phyloP scores from a whole-genome alignment of 148 eudicot genomes.

The Amaranthus hypochondriacus region DNA sequence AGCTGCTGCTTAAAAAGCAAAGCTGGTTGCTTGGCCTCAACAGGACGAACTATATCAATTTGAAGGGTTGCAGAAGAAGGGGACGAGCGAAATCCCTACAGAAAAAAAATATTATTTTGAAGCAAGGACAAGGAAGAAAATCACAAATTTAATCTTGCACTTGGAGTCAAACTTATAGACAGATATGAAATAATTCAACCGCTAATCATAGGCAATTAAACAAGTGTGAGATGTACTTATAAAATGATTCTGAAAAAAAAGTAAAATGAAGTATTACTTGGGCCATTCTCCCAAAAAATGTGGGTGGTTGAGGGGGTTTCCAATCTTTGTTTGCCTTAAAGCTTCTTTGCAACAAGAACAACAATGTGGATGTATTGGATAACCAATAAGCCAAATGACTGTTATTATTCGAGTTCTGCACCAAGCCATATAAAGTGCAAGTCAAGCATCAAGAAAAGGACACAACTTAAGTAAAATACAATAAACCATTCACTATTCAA shows the following conservation, averaged over 20 bases:
- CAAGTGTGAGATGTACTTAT: neutral
- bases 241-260: neutral
- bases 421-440: slow-evolving; percentile 11
- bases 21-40: slow-evolving; percentile 93
- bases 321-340: slow-evolving; percentile 45
- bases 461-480: neutral
- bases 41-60: slow-evolving; percentile 52
- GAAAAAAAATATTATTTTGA: neutral
- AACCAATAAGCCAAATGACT: slow-evolving; percentile 84
- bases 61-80: slow-evolving; percentile 53
- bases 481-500: neutral
- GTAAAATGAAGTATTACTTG: slow-evolving; percentile 37
- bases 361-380: slow-evolving; percentile 67
- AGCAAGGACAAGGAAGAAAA: neutral
- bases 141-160: neutral
- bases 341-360: slow-evolving; percentile 73
- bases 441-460: neutral
- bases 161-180: neutral
- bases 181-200: neutral
- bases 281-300: slow-evolving; percentile 91
- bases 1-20: slow-evolving; percentile 94
- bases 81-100: slow-evolving; percentile 61
- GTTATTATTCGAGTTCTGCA: slow-evolving; percentile 60
- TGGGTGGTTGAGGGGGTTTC: slow-evolving; percentile 74
- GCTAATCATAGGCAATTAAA: neutral